Evolutionary conservation across 768 basidiomycete species (phyloP), one percentile per base, ranked within the genome.

Genomic region (Collybia sordida): DNA sequence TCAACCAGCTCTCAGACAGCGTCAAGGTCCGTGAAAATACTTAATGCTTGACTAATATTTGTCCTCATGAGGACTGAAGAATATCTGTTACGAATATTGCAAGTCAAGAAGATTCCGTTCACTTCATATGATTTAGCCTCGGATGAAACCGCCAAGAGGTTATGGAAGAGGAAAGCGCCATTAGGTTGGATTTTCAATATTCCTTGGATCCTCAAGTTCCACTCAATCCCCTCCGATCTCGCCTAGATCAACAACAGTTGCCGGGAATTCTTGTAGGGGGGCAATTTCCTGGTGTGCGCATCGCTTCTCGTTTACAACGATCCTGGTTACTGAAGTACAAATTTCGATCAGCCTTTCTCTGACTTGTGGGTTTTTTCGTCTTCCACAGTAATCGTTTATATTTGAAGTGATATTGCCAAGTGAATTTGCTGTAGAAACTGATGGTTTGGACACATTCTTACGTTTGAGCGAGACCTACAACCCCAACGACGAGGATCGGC

Each of bases 81-180:
- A 61, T 92, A 90, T 61, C 71, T 93, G 37, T 64, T 93, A 47
- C 83, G 91, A 43, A 88, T 86, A 47, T 73, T 93, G 45, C 91
- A 93, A 66, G 83, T 86, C 64, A 90, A 90, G 80, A 92, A 88
- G 72, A 88, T 93, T 44, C 76, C 82, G 6, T 93, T 86, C 69
- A 83, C 73, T 0, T 86, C 88, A 8, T 93, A 90, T 61, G 91
- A 93, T 67, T 77, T 93, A 34, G 91, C 91, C 23, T 90, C 87
- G 3, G 90, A 93, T 61, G 86, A 87, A 59, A 79, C 83, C 17
- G 90, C 91, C 14, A 93, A 92, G 60, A 67, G 73, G 23, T 66
- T 91, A 19, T 93, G 91, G 91, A 86, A 77, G 65, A 77, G 92
- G 57, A 93, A 86, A 63, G 88, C 86, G 0, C 91, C 91, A 31